These are phyloP conservation scores for Quercus robur DNA, from an alignment of 306 rosid genomes.

Conservation along the genomic window DNA sequence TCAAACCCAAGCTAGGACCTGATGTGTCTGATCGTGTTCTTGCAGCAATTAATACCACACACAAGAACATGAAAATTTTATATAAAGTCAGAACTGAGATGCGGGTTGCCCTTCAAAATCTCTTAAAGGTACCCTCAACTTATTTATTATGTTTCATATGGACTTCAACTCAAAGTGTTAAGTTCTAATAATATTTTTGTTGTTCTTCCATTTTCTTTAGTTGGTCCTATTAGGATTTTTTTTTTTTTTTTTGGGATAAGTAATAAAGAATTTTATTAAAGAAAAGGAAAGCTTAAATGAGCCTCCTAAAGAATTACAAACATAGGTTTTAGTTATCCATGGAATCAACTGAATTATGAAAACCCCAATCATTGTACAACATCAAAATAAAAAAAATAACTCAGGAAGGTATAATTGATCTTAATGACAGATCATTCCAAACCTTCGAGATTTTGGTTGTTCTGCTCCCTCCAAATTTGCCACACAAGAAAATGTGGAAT, in stretches of 20 bases:
- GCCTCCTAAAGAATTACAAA: too few species aligned
- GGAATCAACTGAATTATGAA: too few species aligned
- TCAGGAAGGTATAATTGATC: too few species aligned
- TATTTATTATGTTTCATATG: constrained; percentile 3
- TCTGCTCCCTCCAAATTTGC: too few species aligned
- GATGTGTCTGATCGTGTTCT: constrained; percentile 45
- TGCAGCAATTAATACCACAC: constrained; percentile 53
- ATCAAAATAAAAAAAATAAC: too few species aligned
- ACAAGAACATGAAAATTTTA: constrained; percentile 56
- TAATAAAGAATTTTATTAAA: too few species aligned
- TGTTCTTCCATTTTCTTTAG: not conserved
- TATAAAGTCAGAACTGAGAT: constrained; percentile 83
- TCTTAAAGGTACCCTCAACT: constrained; percentile 60
- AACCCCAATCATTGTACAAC: too few species aligned
- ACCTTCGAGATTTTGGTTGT: too few species aligned
- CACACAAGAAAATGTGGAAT: too few species aligned
- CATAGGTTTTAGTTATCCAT: too few species aligned
- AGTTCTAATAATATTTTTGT: not conserved
- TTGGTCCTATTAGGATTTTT: not conserved
- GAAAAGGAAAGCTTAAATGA: too few species aligned
- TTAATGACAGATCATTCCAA: too few species aligned
- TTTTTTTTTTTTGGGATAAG: not conserved
- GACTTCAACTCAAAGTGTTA: not conserved
- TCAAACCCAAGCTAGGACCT: constrained; percentile 61
- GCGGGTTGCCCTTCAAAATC: constrained; percentile 70